Conservation (phyloP, 2,329 filamentous ascomycete genomes). For the Sporothrix dimorphospora region DNA sequence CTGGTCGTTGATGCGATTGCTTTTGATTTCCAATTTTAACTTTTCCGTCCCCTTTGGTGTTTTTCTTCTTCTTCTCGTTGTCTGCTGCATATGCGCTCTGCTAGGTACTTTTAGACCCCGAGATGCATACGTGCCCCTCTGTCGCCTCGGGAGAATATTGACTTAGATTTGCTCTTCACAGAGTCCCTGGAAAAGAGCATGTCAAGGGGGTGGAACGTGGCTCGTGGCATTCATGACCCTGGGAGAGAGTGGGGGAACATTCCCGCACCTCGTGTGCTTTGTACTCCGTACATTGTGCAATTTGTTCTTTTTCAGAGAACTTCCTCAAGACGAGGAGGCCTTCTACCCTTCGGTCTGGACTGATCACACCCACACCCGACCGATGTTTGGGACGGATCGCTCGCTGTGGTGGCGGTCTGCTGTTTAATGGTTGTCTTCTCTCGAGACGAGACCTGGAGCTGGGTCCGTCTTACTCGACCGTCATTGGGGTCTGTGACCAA, state of each 20-base stretch:
- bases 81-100: background rate
- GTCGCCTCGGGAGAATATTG: background rate
- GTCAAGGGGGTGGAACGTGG: too few species aligned
- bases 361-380: background rate
- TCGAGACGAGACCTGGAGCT: background rate
- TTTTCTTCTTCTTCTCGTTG: background rate
- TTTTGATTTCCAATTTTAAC: slow-evolving; percentile 17
- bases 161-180: too few species aligned
- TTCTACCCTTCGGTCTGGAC: background rate
- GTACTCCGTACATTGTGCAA: background rate
- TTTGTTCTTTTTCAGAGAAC: background rate
- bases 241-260: background rate
- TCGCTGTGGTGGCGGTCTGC: background rate
- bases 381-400: background rate
- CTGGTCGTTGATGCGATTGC: background rate
- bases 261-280: background rate
- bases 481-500: background rate
- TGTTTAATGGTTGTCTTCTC: background rate
- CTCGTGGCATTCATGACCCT: too few species aligned
- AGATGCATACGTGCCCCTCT: background rate
- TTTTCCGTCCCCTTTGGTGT: background rate
- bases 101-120: background rate
- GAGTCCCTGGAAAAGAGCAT: too few species aligned
- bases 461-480: background rate
- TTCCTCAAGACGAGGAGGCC: background rate